Evolutionary conservation across 345 rosid genomes (phyloP), one percentile per base, ranked within the genome.

Genomic region (Brassica carinata): DNA sequence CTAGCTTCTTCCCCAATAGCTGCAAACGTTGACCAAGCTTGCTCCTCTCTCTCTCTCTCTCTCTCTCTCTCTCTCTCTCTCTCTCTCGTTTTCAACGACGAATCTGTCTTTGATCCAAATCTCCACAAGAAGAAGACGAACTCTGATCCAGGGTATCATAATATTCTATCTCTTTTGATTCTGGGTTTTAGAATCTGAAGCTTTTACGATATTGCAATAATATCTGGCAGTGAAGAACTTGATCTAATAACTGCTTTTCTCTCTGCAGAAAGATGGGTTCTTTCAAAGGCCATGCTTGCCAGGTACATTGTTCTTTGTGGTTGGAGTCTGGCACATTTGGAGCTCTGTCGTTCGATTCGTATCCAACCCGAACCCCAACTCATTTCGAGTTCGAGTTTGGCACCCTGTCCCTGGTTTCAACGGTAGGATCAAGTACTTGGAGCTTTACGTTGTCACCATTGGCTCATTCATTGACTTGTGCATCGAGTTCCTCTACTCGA

Each of bases 301-400:
- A 0, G 99, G 99, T 38, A 85, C 98, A 13, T 69, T 95, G 85
- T 95, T 95, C 76, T 77, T 93, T 7, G 67, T 87, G 57, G 88
- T 95, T 65, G 97, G 98, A 43, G 76, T 89, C 1, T 95, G 99
- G 99, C 99, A 93, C 80, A 77, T 87, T 43, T 95, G 98, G 98
- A 82, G 95, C 73, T 79, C 92, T 48, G 79, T 93, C 72, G 75
- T 88, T 80, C 76, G 98, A 34, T 86, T 83, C 81, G 84, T 77
- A 31, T 84, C 92, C 2, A n/a, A n/a, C n/a, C n/a, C n/a, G n/a
- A 85, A 89, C 67, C 97, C 99, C 14, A 88, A 81, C 72, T 82
- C 88, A 14, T 93, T 89, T 77, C 88, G 90, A 33, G 96, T 93
- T 73, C 82, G 91, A 83, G 93, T 90, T 63, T 95, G 98, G 99